Base-by-base conservation (phyloP, 2,329 filamentous ascomycete species). In the Huntiella savannae region DNA sequence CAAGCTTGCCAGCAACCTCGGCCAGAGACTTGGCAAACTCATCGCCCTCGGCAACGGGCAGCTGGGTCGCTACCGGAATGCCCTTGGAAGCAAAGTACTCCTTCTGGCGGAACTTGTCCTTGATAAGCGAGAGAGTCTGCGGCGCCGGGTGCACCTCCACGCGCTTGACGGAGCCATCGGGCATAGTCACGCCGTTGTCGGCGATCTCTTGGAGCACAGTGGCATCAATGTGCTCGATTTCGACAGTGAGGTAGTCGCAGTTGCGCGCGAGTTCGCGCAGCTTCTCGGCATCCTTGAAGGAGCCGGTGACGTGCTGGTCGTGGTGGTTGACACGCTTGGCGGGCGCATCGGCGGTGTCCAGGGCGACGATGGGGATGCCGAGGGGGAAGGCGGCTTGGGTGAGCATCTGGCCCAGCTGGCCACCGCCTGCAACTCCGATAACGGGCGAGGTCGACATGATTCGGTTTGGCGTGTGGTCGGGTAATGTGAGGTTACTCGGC, bases 171-270 rank as follows among this genome's bases (percentile, higher is more conserved):
- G 55, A 60, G 33, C 60, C 58, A 17, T 56, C 58, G 22, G 63
- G 63, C 16, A 77, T 65, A 51, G 73, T 63, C 3, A 80, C 75
- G 33, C 78, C 75, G 45, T 68, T 65, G 12, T 73, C 73, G 4
- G 74, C 75, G 48, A 95, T 76, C 57, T 92, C 82, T 62, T 94
- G 84, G 4, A 95, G 71, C 17, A 91, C 79, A 45, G 84, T 69
- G n/a, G 85, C 91, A 60, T 95, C 77, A 49, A 95, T 81, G 62
- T 95, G 88, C 67, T 96, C 88, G 52, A 94, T 95, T 62, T 96
- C 88, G 11, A 93, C 83, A 0, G 86, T 95, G 51, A 95, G 67
- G 12, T 93, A 75, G 58, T 93, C 83, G 55, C 78, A 85, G 33
- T 69, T 64, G 35, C 71, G 64, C 2, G 88, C 86, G n/a, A 96